A percentile compares a stretch with the other conserved stretches of the same genome.
These are phyloP conservation scores for Russula virescens DNA, from an alignment of 768 basidiomycete species.

Conservation along the genomic window DNA sequence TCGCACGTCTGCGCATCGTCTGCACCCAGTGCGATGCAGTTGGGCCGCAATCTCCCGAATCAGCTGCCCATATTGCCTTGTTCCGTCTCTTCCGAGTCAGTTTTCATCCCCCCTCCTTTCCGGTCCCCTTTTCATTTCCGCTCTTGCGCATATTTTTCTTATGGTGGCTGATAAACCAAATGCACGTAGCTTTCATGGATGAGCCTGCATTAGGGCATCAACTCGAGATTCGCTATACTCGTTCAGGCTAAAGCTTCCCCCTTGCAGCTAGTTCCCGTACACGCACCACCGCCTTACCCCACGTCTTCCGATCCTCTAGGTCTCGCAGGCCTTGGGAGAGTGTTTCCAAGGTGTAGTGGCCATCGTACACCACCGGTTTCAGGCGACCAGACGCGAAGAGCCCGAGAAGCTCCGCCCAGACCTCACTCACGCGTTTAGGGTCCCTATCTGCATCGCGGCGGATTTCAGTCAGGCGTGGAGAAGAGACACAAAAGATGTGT, in stretches of 20 bases:
- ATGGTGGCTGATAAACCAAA: too few species aligned
- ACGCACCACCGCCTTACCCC: constrained; percentile 81
- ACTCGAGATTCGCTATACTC: neutral
- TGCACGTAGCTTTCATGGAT: too few species aligned
- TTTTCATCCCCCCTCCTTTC: too few species aligned
- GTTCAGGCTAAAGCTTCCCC: constrained; percentile 39
- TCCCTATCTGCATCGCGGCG: constrained; percentile 49
- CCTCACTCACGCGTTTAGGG: constrained; percentile 50
- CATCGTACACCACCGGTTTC: constrained; percentile 64
- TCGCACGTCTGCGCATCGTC: too few species aligned
- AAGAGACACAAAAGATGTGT: neutral
- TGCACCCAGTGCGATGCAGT: too few species aligned
- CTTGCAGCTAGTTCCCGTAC: constrained; percentile 47
- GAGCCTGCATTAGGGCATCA: too few species aligned
- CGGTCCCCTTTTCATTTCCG: too few species aligned
- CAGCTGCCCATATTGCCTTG: too few species aligned
- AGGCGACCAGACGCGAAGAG: constrained; percentile 62
- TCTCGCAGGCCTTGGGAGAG: constrained; percentile 66
- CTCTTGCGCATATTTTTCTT: too few species aligned
- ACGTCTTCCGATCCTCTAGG: constrained; percentile 78
- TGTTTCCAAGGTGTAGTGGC: constrained; percentile 61
- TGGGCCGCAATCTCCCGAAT: too few species aligned
- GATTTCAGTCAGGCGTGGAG: neutral
- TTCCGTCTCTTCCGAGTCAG: too few species aligned
- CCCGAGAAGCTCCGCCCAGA: constrained; percentile 70